Conservation (phyloP, 306 rosid species). For the Inga oerstediana region DNA sequence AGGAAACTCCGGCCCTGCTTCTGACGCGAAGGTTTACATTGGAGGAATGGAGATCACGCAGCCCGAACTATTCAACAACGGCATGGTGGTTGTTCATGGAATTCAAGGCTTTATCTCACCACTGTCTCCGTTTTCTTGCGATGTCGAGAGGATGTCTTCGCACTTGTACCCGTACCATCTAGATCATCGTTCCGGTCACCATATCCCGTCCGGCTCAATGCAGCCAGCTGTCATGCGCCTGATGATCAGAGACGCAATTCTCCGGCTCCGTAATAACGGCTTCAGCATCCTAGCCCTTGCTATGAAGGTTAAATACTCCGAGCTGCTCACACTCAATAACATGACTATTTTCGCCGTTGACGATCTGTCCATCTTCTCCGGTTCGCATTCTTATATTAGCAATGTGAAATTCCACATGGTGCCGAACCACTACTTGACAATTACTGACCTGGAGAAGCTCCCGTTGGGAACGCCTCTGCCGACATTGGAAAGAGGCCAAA, state of each 20-base stretch:
- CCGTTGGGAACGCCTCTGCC: slow-evolving; percentile 66
- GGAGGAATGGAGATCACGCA: slow-evolving; percentile 71
- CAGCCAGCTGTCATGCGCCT: slow-evolving; percentile 62
- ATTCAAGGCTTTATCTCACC: slow-evolving; percentile 64
- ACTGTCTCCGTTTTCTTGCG: slow-evolving; percentile 61
- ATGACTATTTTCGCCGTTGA: slow-evolving; percentile 72
- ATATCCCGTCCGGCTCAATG: neutral
- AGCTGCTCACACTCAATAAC: slow-evolving; percentile 57
- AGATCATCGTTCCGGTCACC: slow-evolving; percentile 19
- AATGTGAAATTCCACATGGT: slow-evolving; percentile 68
- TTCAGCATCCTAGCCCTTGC: slow-evolving; percentile 67
- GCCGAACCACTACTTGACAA: slow-evolving; percentile 57
- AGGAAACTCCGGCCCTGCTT: slow-evolving; percentile 9
- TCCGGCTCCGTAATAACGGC: slow-evolving; percentile 71
- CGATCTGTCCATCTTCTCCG: slow-evolving; percentile 70
- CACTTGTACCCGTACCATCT: slow-evolving; percentile 37
- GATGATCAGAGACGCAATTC: slow-evolving; percentile 70
- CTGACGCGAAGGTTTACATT: slow-evolving; percentile 49
- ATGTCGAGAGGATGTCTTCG: slow-evolving; percentile 42
- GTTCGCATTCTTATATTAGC: slow-evolving; percentile 63
- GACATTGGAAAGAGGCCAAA: slow-evolving; percentile 53
- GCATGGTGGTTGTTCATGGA: slow-evolving; percentile 64
- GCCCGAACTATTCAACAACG: slow-evolving; percentile 54
- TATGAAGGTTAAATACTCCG: slow-evolving; percentile 62
- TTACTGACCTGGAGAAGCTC: slow-evolving; percentile 63